Evolutionary conservation across 164 flowering plant genomes (phyloP), one percentile per base, ranked within the genome.

Genomic region (Euptelea pleiosperma): DNA sequence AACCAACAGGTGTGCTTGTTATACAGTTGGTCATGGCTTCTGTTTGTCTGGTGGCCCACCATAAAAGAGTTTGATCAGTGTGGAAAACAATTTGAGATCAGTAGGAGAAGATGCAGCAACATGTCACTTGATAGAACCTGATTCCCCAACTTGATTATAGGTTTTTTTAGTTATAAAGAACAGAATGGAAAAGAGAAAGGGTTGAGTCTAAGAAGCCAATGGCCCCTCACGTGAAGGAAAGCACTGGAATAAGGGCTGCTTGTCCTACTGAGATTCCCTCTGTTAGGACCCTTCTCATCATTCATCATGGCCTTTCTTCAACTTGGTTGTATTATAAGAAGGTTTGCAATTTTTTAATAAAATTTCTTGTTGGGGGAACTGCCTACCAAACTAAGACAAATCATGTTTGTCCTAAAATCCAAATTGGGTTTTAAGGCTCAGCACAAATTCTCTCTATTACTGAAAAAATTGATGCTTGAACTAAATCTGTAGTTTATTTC

Each of bases 111-210:
- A 24, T 39, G 57, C 31, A n/a, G 7, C 40, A 24, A 30, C 39
- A 9, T 37, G 39, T n/a, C n/a, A n/a, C n/a, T n/a, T n/a, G 47
- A 24, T 28, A 30, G 49, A 50, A 53, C 57, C 43, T 34, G 42
- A 61, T 51, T 40, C 48, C 10, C 37, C 58, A 25, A 52, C 58
- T 61, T 52, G 58, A 44, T 61, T 61, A 12, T 18, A 49, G n/a
- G 26, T 60, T 16, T 48, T 18, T 50, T 29, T 55, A n/a, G 16
- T 29, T 41, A 52, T 30, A 33, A 3, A n/a, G n/a, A n/a, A n/a
- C n/a, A n/a, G n/a, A n/a, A n/a, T n/a, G n/a, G n/a, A n/a, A n/a
- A n/a, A n/a, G n/a, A n/a, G n/a, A n/a, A n/a, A n/a, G n/a, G n/a
- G n/a, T n/a, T n/a, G n/a, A n/a, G n/a, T n/a, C n/a, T 21, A 16